These are phyloP conservation scores for Mycena vulgaris DNA, from an alignment of 768 basidiomycete species.

Conservation along the genomic window DNA sequence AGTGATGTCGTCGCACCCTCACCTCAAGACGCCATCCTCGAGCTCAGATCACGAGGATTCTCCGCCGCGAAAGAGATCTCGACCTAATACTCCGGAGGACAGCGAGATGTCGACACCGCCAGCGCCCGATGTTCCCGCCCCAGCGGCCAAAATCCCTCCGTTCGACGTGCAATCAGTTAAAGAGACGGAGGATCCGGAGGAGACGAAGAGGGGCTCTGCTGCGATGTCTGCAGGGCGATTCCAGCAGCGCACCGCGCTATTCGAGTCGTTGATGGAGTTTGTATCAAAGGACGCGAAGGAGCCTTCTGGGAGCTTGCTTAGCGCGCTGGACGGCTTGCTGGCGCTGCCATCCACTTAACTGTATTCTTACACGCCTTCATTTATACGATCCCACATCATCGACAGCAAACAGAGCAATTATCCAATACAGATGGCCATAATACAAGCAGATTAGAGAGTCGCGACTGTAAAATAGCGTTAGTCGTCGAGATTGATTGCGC, in stretches of 20 bases:
- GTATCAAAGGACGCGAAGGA: constrained; percentile 77
- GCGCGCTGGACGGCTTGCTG: constrained; percentile 66
- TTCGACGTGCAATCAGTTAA: constrained; percentile 38
- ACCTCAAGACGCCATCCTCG: constrained; percentile 35
- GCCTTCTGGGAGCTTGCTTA: constrained; percentile 73
- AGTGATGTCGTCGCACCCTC: constrained; percentile 37
- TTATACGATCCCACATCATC: constrained; percentile 4
- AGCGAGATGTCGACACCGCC: constrained; percentile 53
- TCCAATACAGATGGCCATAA: constrained; percentile 4
- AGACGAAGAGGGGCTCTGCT: constrained; percentile 36
- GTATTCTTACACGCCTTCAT: not conserved
- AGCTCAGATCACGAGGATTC: constrained; percentile 46
- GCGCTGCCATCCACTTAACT: constrained; percentile 40
- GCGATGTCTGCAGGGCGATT: constrained; percentile 65
- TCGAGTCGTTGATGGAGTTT: constrained; percentile 77
- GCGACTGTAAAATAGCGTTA: constrained; percentile 40
- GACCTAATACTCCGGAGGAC: constrained; percentile 57
- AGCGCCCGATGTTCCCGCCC: constrained; percentile 29
- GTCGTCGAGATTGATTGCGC: constrained; percentile 93
- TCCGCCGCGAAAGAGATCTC: constrained; percentile 63
- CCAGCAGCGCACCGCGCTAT: constrained; percentile 77
- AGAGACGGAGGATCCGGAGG: constrained; percentile 42
- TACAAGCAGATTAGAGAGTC: not conserved
- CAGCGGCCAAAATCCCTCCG: constrained; percentile 45
- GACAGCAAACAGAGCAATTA: constrained; percentile 4